Evolutionary conservation across 352 stramenopile genomes (phyloP).

Genomic region (Phytophthora meadii): DNA sequence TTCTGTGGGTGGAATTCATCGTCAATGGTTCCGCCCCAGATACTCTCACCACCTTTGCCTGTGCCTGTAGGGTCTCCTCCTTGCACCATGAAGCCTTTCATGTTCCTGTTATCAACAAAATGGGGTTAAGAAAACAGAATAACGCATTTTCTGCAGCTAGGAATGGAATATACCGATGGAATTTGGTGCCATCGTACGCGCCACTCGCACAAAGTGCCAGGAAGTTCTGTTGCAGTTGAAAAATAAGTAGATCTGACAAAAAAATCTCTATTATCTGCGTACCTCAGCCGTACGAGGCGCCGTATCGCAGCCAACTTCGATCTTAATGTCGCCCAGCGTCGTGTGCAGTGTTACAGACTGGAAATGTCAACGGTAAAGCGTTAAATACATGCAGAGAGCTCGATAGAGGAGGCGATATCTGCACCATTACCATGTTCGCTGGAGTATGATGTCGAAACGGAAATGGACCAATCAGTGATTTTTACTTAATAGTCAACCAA

Average conservation of each 20-base stretch:
- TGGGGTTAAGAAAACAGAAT: neutral
- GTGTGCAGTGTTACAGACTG: slow-evolving; percentile 96
- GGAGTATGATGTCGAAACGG: slow-evolving; percentile 14
- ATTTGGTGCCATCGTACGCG: slow-evolving; percentile 91
- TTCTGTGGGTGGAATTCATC: slow-evolving; percentile 94
- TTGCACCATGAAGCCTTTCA: slow-evolving; percentile 91
- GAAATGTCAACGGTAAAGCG: neutral
- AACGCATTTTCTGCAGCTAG: neutral
- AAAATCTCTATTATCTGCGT: neutral
- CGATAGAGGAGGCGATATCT: neutral
- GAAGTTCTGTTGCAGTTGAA: slow-evolving; percentile 91
- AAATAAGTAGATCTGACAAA: slow-evolving; percentile 7
- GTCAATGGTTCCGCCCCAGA: slow-evolving; percentile 89
- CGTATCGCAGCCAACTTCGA: slow-evolving; percentile 97
- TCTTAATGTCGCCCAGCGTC: slow-evolving; percentile 95
- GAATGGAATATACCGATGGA: slow-evolving; percentile 75
- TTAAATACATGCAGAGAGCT: slow-evolving; percentile 7
- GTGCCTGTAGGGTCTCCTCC: slow-evolving; percentile 91
- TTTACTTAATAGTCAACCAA: slow-evolving; percentile 7
- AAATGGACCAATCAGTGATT: slow-evolving; percentile 26
- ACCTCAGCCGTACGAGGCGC: slow-evolving; percentile 88
- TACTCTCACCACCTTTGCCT: slow-evolving; percentile 91
- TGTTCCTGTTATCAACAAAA: slow-evolving; percentile 57
- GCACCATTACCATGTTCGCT: slow-evolving; percentile 28
- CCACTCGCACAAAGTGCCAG: slow-evolving; percentile 94